Evolutionary conservation across 495 filamentous ascomycete species (phyloP), one percentile per base, ranked within the genome.

Genomic region (Cladorrhinum samala): DNA sequence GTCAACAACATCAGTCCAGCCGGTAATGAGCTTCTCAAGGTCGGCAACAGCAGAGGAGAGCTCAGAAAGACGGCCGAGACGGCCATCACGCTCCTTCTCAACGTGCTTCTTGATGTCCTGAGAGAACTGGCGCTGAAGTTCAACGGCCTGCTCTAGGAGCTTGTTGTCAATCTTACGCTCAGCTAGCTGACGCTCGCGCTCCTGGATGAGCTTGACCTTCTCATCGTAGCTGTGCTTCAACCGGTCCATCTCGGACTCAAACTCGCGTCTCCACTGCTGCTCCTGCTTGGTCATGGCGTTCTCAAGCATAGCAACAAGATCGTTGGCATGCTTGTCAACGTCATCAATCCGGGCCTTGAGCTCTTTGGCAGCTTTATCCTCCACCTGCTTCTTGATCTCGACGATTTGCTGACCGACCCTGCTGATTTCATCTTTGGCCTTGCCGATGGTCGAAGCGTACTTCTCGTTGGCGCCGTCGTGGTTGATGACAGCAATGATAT

Each of bases 401-500:
- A 77, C 68, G 60, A 97, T 90, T 69, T 87, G 86, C 39, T 75
- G 68, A 43, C 85, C 85, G 44, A 96, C 82, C 60, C 83, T 84
- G 59, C 75, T 72, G n/a, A 98, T 72, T 60, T 93, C 87, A 21
- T 76, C 75, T 76, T 95, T 96, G 46, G 91, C 93, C 71, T 89
- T 87, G 38, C 77, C 68, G 47, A 98, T 82, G 2, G 89, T 84
- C 17, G 77, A 73, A 33, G 77, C 80, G 70, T 91, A 95, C 66
- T 85, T 89, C 56, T 75, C 71, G 49, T 82, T 78, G 47, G 80
- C 75, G 50, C 86, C 82, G 60, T 95, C 91, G 49, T 86, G 83
- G 67, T 96, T 95, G 51, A 96, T 83, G 25, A 92, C 87, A 1
- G 87, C 83, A 66, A 98, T 95, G 65, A 98, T 86, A 68, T 92